A percentile compares a stretch with the other conserved stretches of the same genome.
phyloP scores from a whole-genome alignment of 129 eudicot species.

The Chrysanthemum lavandulifolium region DNA sequence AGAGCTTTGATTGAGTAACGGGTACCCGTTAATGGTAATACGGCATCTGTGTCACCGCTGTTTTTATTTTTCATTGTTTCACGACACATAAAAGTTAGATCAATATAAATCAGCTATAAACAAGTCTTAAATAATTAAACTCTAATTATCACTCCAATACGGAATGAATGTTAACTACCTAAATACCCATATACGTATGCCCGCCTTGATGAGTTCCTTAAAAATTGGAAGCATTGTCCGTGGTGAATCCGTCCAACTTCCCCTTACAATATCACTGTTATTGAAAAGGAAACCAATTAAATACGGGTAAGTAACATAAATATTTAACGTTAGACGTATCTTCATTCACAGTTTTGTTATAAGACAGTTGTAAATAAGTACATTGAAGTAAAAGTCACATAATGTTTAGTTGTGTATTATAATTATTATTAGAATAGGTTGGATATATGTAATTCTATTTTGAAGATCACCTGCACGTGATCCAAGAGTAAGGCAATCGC shows the following conservation, averaged over 20 bases:
- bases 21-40: slow-evolving; percentile 63
- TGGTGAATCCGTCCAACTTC: slow-evolving; percentile 77
- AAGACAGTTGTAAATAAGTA: too few relatives aligned
- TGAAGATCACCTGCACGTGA: slow-evolving; percentile 50
- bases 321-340: too few relatives aligned
- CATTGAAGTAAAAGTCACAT: too few relatives aligned
- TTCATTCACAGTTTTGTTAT: background rate
- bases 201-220: slow-evolving; percentile 68
- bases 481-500: slow-evolving; percentile 57
- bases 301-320: background rate
- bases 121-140: background rate
- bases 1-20: slow-evolving; percentile 64
- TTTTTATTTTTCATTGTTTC: background rate
- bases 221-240: slow-evolving; percentile 65
- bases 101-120: background rate
- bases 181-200: slow-evolving; percentile 66
- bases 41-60: slow-evolving; percentile 77
- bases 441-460: background rate
- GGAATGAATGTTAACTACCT: slow-evolving; percentile 35
- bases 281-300: background rate
- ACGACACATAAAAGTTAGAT: background rate
- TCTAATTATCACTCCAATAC: background rate
- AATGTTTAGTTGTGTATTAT: too few relatives aligned
- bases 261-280: slow-evolving; percentile 58
- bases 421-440: too few relatives aligned